Evolutionary conservation across 1,139 yeast species (phyloP).

Genomic region (Arxiozyma slooffiae): DNA sequence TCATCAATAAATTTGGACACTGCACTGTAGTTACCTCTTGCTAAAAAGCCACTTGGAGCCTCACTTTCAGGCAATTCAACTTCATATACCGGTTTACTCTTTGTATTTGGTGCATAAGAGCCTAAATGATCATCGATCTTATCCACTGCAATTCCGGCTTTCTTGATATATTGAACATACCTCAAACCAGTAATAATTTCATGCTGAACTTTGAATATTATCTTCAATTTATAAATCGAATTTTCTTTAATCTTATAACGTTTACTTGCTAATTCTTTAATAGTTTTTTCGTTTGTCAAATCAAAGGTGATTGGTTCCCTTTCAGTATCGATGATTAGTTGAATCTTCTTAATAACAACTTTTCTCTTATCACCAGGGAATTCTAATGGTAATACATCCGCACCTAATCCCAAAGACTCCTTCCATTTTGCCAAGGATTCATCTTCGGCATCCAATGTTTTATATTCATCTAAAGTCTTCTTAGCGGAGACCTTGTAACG

Average conservation of each 20-base stretch:
- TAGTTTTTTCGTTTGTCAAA: constrained; percentile 45
- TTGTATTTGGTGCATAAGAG: constrained; percentile 83
- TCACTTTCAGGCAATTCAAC: constrained; percentile 74
- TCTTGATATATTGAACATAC: constrained; percentile 75
- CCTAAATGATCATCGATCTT: constrained; percentile 84
- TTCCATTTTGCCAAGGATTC: constrained; percentile 91
- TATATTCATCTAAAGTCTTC: constrained; percentile 78
- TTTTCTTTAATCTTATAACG: constrained; percentile 62
- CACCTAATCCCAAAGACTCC: constrained; percentile 68
- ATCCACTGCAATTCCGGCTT: constrained; percentile 81
- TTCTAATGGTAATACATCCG: constrained; percentile 50
- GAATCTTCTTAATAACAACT: constrained; percentile 72
- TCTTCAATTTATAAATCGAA: constrained; percentile 59
- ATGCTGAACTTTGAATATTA: constrained; percentile 79
- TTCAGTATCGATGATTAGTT: constrained; percentile 57
- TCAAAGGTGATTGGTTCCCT: constrained; percentile 50
- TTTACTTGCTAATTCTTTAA: constrained; percentile 37
- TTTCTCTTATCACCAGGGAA: constrained; percentile 60
- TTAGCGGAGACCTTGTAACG: constrained; percentile 71
- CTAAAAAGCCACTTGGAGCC: constrained; percentile 85
- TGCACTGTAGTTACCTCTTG: constrained; percentile 79
- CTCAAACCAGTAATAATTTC: constrained; percentile 86
- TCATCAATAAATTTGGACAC: constrained; percentile 79
- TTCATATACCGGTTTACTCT: constrained; percentile 70
- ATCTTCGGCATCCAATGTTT: constrained; percentile 78